Percentiles rank a stretch among this genome's conserved stretches.
These are phyloP conservation scores for Litchi chinensis DNA, from an alignment of 345 rosid species.

Conservation along the genomic window DNA sequence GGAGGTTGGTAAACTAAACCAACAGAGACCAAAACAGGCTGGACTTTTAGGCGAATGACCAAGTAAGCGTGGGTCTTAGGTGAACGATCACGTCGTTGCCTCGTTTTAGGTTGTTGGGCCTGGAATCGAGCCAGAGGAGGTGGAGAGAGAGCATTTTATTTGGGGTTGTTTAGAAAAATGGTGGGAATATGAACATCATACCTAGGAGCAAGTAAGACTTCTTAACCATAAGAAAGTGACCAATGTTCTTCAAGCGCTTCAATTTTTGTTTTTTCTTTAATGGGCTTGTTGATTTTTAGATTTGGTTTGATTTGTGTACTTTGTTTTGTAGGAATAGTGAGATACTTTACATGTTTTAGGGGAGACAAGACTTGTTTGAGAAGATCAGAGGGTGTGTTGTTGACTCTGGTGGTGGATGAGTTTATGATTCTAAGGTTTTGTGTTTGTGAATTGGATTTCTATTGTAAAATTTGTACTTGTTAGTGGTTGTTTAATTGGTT, in stretches of 20 bases:
- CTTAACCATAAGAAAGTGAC: no score
- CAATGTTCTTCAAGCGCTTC: background rate
- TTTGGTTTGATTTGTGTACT: background rate
- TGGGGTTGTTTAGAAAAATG: no score
- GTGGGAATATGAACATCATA: no score
- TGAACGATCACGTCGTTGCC: no score
- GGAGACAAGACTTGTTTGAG: slow-evolving; percentile 46
- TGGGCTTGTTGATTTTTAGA: background rate
- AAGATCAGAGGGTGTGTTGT: slow-evolving; percentile 72
- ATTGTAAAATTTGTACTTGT: background rate
- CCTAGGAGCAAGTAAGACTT: no score
- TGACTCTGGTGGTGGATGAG: slow-evolving; percentile 82
- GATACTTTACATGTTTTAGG: slow-evolving; percentile 50
- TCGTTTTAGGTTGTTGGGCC: no score
- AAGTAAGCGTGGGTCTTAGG: no score
- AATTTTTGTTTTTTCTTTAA: background rate
- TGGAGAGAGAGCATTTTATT: no score
- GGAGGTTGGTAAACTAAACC: no score
- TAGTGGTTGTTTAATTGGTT: background rate
- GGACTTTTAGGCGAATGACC: no score
- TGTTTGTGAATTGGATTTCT: background rate
- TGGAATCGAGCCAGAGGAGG: no score
- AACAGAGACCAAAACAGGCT: no score
- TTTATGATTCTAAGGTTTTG: slow-evolving; percentile 66
- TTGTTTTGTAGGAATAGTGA: slow-evolving; percentile 58